A percentile compares a stretch with the other conserved stretches of the same genome.
Evolutionary conservation across 2,329 filamentous ascomycete genomes (phyloP).

Genomic region (Rhynchosporium agropyri): DNA sequence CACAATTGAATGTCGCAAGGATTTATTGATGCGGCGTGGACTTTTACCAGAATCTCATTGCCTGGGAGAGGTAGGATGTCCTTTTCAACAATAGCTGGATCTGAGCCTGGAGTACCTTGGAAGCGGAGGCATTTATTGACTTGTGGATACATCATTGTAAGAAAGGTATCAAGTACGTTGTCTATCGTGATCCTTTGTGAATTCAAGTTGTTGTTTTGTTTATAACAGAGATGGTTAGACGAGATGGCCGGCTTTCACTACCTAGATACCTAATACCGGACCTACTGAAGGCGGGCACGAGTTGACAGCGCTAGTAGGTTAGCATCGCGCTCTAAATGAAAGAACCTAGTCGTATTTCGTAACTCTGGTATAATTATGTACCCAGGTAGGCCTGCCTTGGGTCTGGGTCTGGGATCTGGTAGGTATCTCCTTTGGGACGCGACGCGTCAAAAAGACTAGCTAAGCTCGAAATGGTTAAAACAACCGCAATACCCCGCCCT

Average conservation of each 20-base stretch:
- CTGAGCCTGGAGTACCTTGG: conserved; percentile 22
- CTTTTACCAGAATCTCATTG: conserved; percentile 38
- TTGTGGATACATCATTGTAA: conserved; percentile 23
- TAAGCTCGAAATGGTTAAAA: no score
- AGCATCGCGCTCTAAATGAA: no score
- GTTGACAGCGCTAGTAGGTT: no score
- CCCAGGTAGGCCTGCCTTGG: no score
- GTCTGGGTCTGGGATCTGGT: no score
- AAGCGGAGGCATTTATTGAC: conserved; percentile 33
- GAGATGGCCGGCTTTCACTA: conserved; percentile 6
- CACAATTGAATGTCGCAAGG: conserved; percentile 40
- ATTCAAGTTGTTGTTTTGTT: conserved; percentile 1
- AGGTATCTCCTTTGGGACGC: no score
- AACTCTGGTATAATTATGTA: no score
- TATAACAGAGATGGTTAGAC: conserved; percentile 2
- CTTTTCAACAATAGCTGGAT: conserved; percentile 33
- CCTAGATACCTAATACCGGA: not conserved
- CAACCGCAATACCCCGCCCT: no score
- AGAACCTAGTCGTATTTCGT: no score
- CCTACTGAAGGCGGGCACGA: no score
- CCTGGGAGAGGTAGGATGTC: conserved; percentile 31
- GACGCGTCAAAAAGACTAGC: no score
- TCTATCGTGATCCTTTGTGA: not conserved
- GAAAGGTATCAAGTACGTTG: not conserved
- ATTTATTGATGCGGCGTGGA: conserved; percentile 40